Evolutionary conservation across 2,329 filamentous ascomycete species (phyloP).

Genomic region (Falciphora oryzae): DNA sequence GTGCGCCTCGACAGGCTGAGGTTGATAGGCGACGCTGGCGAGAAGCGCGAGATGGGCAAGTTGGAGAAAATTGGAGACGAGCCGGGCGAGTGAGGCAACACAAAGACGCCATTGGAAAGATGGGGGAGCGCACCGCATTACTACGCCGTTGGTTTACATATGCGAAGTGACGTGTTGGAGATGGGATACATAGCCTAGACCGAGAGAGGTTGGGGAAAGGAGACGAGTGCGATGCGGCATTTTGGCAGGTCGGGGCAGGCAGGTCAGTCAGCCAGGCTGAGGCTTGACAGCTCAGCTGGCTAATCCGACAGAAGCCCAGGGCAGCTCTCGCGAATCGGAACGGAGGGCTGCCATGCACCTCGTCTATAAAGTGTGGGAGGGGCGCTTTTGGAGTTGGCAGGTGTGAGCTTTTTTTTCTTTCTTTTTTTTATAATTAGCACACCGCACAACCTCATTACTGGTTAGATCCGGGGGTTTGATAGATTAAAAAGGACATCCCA

Average conservation of each 20-base stretch:
- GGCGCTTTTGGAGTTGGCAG: slow-evolving; percentile 7
- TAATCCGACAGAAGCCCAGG: no score
- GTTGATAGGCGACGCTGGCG: slow-evolving; percentile 81
- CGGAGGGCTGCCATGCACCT: slow-evolving; percentile 9
- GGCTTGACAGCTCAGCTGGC: no score
- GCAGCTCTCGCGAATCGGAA: slow-evolving; percentile 3
- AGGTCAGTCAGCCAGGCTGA: no score
- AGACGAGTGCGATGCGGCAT: no score
- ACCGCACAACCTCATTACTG: background rate
- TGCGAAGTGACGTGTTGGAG: no score
- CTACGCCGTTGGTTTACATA: no score
- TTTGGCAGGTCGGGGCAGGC: no score
- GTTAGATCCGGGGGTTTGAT: slow-evolving; percentile 3
- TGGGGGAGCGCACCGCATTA: no score
- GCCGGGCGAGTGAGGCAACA: slow-evolving; percentile 44
- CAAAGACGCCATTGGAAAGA: no score
- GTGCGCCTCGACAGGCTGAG: slow-evolving; percentile 74
- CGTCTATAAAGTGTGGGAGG: slow-evolving; percentile 13
- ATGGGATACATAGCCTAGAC: no score
- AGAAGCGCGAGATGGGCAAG: slow-evolving; percentile 91
- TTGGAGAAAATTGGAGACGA: slow-evolving; percentile 90
- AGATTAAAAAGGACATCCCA: slow-evolving; percentile 9
- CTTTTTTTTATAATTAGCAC: slow-evolving; percentile 11
- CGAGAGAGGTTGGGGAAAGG: no score
- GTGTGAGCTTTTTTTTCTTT: slow-evolving; percentile 6